Evolutionary conservation across 805 yeast genomes (phyloP).

Genomic region (Starmerella powellii): DNA sequence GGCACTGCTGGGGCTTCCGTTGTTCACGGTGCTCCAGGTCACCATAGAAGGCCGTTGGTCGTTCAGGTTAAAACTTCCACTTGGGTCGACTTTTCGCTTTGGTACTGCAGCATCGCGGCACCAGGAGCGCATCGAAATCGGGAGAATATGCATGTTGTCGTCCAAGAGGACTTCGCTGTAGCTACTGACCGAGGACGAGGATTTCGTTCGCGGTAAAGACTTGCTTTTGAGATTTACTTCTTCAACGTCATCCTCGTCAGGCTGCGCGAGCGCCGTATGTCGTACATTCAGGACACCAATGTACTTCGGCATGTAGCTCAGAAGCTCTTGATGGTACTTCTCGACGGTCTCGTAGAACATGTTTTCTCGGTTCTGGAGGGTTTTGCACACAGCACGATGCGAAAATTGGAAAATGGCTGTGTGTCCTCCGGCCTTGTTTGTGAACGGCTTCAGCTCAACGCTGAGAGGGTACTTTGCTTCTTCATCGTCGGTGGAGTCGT

Average conservation of each 20-base stretch:
- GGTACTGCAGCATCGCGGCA: constrained; percentile 5
- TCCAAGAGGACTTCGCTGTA: constrained; percentile 65
- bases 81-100: constrained; percentile 9
- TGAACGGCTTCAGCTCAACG: constrained; percentile 82
- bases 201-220: constrained; percentile 4
- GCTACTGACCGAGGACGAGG: constrained; percentile 34
- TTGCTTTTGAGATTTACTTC: not conserved
- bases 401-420: constrained; percentile 91
- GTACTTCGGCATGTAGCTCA: constrained; percentile 82
- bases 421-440: constrained; percentile 95
- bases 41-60: constrained; percentile 23
- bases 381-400: constrained; percentile 85
- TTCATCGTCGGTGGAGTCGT: constrained; percentile 18
- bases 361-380: constrained; percentile 80
- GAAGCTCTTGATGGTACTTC: constrained; percentile 56
- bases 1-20: too few species aligned
- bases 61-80: constrained; percentile 20
- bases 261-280: constrained; percentile 35
- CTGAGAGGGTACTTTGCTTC: constrained; percentile 38
- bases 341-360: constrained; percentile 86
- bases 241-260: not conserved
- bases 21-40: constrained; percentile 15
- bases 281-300: constrained; percentile 91
- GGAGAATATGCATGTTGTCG: constrained; percentile 85
- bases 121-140: constrained; percentile 43